These are phyloP conservation scores for Sanchytrium tribonematis DNA, from an alignment of 371 early-diverging fungal genomes.

Conservation along the genomic window DNA sequence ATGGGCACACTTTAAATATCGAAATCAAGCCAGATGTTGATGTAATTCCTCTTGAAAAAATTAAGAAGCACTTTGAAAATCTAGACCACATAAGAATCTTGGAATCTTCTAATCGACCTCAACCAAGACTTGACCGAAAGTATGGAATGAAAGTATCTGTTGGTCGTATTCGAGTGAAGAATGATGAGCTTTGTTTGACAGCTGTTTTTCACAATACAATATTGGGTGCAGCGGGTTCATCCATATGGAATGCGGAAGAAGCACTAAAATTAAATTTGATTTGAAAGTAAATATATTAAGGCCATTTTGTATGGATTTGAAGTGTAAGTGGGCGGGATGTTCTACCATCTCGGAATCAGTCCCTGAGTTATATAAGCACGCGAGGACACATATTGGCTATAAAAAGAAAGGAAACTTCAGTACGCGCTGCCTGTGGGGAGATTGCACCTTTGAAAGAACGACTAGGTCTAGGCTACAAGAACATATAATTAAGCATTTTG, in stretches of 20 bases:
- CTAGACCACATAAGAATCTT: slow-evolving; percentile 44
- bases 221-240: slow-evolving; percentile 79
- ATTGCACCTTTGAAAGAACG: too few species aligned
- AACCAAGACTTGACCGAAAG: slow-evolving; percentile 69
- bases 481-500: too few species aligned
- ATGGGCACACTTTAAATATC: slow-evolving; percentile 72
- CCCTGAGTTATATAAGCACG: too few species aligned
- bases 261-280: slow-evolving; percentile 12
- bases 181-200: slow-evolving; percentile 61
- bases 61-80: slow-evolving; percentile 26
- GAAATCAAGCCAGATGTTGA: slow-evolving; percentile 17
- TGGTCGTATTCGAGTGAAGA: slow-evolving; percentile 41
- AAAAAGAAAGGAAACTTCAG: too few species aligned
- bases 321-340: too few species aligned
- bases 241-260: slow-evolving; percentile 79
- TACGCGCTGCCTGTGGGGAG: too few species aligned
- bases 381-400: too few species aligned
- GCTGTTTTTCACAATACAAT: slow-evolving; percentile 78
- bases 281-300: too few species aligned
- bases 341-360: too few species aligned
- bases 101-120: slow-evolving; percentile 47
- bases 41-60: slow-evolving; percentile 22
- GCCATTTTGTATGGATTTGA: too few species aligned
- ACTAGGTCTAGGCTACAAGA: too few species aligned
- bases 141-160: slow-evolving; percentile 65